Percentiles rank a stretch among this genome's conserved stretches.
phyloP scores from a whole-genome alignment of 1,139 yeast species.

The Pichia sp. region DNA sequence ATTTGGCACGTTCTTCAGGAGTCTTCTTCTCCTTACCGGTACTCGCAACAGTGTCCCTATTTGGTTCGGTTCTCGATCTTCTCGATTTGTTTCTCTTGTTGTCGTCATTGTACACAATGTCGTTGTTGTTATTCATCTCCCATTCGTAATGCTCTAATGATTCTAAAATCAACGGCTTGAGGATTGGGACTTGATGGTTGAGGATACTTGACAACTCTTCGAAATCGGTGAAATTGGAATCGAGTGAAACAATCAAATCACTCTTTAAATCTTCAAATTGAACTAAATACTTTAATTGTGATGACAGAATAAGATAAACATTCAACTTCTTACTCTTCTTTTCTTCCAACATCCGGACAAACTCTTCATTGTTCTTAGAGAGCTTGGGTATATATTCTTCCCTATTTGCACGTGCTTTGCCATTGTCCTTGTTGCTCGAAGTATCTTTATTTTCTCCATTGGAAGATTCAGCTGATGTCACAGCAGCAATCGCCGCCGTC shows the following conservation, averaged over 20 bases:
- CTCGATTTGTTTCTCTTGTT: not conserved
- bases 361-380: conserved; percentile 42
- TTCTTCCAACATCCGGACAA: conserved; percentile 19
- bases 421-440: not conserved
- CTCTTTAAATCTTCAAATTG: conserved; percentile 30
- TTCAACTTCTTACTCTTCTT: conserved; percentile 28
- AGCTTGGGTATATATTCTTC: conserved; percentile 39
- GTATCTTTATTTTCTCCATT: not conserved
- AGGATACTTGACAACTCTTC: conserved; percentile 27
- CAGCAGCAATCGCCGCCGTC: conserved; percentile 5
- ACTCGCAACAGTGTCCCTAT: too few species aligned
- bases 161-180: conserved; percentile 40
- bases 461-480: not conserved
- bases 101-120: not conserved
- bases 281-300: conserved; percentile 37
- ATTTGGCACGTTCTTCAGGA: conserved; percentile 4
- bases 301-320: conserved; percentile 42
- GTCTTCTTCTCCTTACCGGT: too few species aligned
- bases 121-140: conserved; percentile 6
- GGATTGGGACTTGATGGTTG: conserved; percentile 41
- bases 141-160: conserved; percentile 39
- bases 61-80: not conserved
- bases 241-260: conserved; percentile 56
- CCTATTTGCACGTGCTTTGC: conserved; percentile 13
- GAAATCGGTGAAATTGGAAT: conserved; percentile 34